Evolutionary conservation across 2,329 filamentous ascomycete species (phyloP), one percentile per base, ranked within the genome.

Genomic region (Pseudocercospora eumusae): DNA sequence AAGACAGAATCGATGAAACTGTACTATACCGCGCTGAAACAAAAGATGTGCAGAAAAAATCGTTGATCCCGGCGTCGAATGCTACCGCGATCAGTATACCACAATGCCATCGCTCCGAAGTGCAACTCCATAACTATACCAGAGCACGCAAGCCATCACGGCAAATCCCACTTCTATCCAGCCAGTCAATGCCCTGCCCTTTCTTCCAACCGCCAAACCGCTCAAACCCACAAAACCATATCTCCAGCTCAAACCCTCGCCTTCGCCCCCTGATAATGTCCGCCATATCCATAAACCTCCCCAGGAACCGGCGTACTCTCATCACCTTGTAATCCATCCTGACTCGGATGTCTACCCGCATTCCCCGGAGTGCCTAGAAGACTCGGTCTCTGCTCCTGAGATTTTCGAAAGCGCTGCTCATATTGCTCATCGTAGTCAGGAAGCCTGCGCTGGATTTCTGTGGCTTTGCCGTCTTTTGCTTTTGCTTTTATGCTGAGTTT

Each of bases 1-100:
- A 80, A 21, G 64, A 72, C 2, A 81, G 84, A 53, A 79, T 84
- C 66, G 79, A 83, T 86, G 79, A 76, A 79, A 66, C 76, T 82
- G 60, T 85, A 86, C 67, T 86, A 81, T 71, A 76, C 77, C 47
- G 81, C 80, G 20, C 69, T 85, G 66, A 77, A 83, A 28, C 45
- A 20, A 5, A 49, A 10, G 21, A 49, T 15, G 21, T 49, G 45
- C 18, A 49, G 23, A 21, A 21, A 15, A 9, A 25, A 4, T 25
- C 21, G 21, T 21, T 49, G 1, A 21, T 3, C 13, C 1, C 45
- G 11, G 21, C 45, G 21, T 21, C 21, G 11, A 20, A 18, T 21
- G 23, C 23, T 8, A 21, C 45, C 23, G 21, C 45, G 21, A 23
- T 49, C 45, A 49, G 45, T 25, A 21, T 27, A 25, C 27, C 45